phyloP scores from a whole-genome alignment of 2,329 filamentous ascomycete species.

The Fusarium bulbicola region DNA sequence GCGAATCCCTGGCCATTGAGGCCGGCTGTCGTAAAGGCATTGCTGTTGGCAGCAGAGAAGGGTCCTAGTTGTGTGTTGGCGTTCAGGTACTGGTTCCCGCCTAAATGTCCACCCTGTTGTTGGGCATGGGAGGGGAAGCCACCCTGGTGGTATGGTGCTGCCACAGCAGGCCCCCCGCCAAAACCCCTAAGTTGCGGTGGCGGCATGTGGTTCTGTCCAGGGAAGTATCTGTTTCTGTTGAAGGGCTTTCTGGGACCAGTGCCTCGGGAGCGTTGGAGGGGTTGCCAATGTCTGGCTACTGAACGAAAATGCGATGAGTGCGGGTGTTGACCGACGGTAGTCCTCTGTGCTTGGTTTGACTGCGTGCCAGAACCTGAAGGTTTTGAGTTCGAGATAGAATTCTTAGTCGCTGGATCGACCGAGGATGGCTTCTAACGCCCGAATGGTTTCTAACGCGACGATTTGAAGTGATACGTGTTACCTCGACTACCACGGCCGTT shows the following conservation, averaged over 20 bases:
- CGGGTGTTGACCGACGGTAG: not conserved
- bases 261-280: not conserved
- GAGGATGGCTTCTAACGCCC: constrained; percentile 42
- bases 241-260: not conserved
- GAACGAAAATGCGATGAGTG: not conserved
- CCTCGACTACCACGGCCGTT: constrained; percentile 24
- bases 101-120: constrained; percentile 62
- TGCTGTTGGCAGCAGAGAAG: constrained; percentile 66
- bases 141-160: constrained; percentile 54
- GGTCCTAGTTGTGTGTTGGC: constrained; percentile 74
- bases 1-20: constrained; percentile 67
- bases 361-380: not conserved
- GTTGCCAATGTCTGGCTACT: not conserved
- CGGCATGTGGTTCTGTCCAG: constrained; percentile 43
- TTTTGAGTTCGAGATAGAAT: not conserved
- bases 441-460: constrained; percentile 45
- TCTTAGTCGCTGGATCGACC: not conserved
- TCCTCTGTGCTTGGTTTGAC: not conserved
- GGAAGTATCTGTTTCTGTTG: not conserved
- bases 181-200: constrained; percentile 53
- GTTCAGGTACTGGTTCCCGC: constrained; percentile 76
- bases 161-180: constrained; percentile 49
- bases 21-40: constrained; percentile 66
- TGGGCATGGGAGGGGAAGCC: constrained; percentile 64
- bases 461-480: constrained; percentile 26